Conservation (phyloP, 2,329 filamentous ascomycete species). For the Tolypocladium endophyticum region DNA sequence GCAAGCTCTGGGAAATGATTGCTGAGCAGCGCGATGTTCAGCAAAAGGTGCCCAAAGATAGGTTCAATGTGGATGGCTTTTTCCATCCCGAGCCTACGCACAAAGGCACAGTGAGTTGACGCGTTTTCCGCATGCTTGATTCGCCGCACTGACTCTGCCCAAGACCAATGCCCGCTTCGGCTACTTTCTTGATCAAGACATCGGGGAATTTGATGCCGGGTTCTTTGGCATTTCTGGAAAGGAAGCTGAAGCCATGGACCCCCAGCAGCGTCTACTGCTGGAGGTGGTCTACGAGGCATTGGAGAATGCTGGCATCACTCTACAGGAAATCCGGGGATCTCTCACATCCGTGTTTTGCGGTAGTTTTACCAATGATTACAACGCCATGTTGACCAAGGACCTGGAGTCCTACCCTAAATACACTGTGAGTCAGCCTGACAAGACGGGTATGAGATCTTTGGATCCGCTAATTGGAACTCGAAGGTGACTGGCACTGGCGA, state of each 20-base stretch:
- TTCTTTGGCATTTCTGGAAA: constrained; percentile 11
- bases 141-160: background rate
- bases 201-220: constrained; percentile 7
- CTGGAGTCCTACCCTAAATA: constrained; percentile 5
- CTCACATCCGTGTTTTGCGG: constrained; percentile 19
- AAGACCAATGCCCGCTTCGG: constrained; percentile 8
- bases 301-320: constrained; percentile 19
- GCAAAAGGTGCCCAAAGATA: constrained; percentile 26
- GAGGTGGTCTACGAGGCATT: constrained; percentile 18
- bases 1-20: constrained; percentile 18
- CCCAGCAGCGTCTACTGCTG: constrained; percentile 10
- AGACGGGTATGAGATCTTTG: background rate
- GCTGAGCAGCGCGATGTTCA: constrained; percentile 21
- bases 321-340: constrained; percentile 11
- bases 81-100: constrained; percentile 21
- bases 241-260: constrained; percentile 15
- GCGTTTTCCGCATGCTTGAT: background rate
- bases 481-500: constrained; percentile 16
- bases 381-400: constrained; percentile 13
- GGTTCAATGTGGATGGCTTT: constrained; percentile 32
- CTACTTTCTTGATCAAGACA: constrained; percentile 17
- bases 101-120: constrained; percentile 9
- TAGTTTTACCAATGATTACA: constrained; percentile 17
- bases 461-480: background rate
- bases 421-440: constrained; percentile 4